Evolutionary conservation across 768 basidiomycete species (phyloP).

Genomic region (Termitomyces sp.): DNA sequence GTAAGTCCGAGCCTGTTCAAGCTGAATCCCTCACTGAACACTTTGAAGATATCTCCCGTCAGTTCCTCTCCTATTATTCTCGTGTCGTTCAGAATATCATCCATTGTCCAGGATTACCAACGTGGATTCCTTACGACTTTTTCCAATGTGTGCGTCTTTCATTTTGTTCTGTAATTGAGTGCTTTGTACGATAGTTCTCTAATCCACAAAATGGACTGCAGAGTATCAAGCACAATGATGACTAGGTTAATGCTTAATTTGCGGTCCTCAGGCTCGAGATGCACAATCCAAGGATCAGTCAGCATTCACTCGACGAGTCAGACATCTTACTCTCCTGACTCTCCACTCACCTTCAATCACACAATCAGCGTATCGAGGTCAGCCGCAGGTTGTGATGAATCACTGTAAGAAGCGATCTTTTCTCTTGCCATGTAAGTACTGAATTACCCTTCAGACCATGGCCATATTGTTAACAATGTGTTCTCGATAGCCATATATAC

Average conservation of each 20-base stretch:
- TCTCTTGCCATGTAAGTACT: background rate
- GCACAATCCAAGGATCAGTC: background rate
- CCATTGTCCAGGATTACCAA: background rate
- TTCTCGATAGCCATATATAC: background rate
- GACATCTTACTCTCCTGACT: slow-evolving; percentile 7
- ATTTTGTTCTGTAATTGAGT: background rate
- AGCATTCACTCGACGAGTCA: slow-evolving; percentile 3
- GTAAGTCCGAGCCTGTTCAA: slow-evolving; percentile 2
- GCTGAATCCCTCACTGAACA: background rate
- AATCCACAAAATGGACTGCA: background rate
- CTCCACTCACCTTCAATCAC: background rate
- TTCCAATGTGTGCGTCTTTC: background rate
- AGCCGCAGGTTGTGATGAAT: background rate
- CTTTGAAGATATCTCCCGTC: background rate
- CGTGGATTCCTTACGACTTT: background rate
- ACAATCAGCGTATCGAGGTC: background rate
- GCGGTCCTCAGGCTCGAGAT: slow-evolving; percentile 19
- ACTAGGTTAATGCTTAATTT: slow-evolving; percentile 25
- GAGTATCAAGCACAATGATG: slow-evolving; percentile 24
- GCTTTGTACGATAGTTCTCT: background rate
- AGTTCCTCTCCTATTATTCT: background rate
- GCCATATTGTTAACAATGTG: background rate
- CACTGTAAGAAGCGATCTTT: background rate
- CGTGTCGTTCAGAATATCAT: background rate
- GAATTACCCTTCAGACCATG: background rate